Percentiles rank a stretch among this genome's conserved stretches.
Evolutionary conservation across 495 filamentous ascomycete genomes (phyloP).

Genomic region (Penicillium antarcticum): DNA sequence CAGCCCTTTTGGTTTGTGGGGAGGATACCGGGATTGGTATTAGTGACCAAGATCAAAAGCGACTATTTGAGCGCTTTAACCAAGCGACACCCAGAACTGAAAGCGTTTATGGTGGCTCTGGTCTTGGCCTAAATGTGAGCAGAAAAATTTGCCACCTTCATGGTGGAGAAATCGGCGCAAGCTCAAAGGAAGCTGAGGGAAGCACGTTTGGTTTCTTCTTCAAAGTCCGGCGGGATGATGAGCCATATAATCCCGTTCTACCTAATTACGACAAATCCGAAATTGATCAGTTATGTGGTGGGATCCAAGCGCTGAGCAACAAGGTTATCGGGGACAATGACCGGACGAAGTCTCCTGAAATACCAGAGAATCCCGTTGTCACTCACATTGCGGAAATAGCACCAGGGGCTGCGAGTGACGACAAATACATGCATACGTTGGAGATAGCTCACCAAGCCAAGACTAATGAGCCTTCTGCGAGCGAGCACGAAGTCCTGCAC

Average conservation of each 20-base stretch:
- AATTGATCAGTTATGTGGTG: constrained; percentile 17
- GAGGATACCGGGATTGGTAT: constrained; percentile 77
- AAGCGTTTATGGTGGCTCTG: constrained; percentile 77
- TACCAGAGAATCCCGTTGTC: constrained; percentile 5
- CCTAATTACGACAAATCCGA: constrained; percentile 6
- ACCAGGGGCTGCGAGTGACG: constrained; percentile 5
- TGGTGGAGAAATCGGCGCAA: constrained; percentile 80
- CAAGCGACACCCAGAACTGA: constrained; percentile 77
- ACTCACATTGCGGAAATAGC: constrained; percentile 7
- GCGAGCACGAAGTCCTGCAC: background rate
- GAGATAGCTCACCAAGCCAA: background rate
- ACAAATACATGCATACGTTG: constrained; percentile 6
- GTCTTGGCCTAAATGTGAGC: constrained; percentile 80
- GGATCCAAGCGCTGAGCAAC: constrained; percentile 16
- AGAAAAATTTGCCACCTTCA: constrained; percentile 74
- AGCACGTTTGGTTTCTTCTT: constrained; percentile 87
- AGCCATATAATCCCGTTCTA: constrained; percentile 24
- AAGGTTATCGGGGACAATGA: constrained; percentile 7
- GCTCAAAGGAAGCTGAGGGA: constrained; percentile 67
- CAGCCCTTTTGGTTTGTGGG: too few relatives aligned
- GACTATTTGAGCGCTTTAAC: constrained; percentile 77
- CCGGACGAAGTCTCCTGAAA: constrained; percentile 7
- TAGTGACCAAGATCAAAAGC: constrained; percentile 66
- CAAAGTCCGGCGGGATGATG: constrained; percentile 45
- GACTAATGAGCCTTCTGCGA: background rate